phyloP scores from a whole-genome alignment of 31 red algal species.

The Pterothamnion heteromorphum region DNA sequence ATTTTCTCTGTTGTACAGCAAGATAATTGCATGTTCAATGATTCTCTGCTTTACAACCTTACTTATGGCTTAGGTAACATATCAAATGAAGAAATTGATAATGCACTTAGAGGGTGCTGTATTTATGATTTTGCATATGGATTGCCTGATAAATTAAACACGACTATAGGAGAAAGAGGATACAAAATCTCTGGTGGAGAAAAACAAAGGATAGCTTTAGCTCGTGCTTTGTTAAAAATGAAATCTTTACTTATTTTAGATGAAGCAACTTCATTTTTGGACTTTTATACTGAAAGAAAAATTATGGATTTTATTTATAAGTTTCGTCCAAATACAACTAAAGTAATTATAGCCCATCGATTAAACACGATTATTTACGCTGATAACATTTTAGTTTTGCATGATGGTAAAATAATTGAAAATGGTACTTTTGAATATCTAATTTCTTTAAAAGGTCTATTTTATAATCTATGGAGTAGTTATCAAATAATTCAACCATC shows the following conservation, averaged over 20 bases:
- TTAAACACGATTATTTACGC: conserved; percentile 66
- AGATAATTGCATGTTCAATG: conserved; percentile 97
- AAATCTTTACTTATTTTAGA: conserved; percentile 74
- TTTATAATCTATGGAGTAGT: conserved; percentile 71
- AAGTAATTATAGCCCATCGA: conserved; percentile 87
- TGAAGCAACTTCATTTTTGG: conserved; percentile 85
- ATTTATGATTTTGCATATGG: conserved; percentile 71
- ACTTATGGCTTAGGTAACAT: conserved; percentile 84
- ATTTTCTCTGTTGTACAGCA: conserved; percentile 88
- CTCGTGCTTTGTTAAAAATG: conserved; percentile 65
- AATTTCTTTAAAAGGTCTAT: conserved; percentile 54
- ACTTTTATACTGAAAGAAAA: conserved; percentile 78
- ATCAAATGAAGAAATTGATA: conserved; percentile 70
- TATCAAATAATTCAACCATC: conserved; percentile 45
- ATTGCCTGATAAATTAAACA: conserved; percentile 79
- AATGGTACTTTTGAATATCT: conserved; percentile 63
- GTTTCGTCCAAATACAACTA: conserved; percentile 61
- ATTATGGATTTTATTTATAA: conserved; percentile 69
- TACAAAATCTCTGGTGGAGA: conserved; percentile 91
- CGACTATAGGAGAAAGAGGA: conserved; percentile 84
- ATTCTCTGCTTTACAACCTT: conserved; percentile 93
- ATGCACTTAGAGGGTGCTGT: conserved; percentile 63
- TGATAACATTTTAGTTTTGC: conserved; percentile 93
- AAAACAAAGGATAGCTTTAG: conserved; percentile 72
- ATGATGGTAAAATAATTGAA: conserved; percentile 75